phyloP scores from a whole-genome alignment of 2,329 filamentous ascomycete species.

The Pyrenophora graminea region DNA sequence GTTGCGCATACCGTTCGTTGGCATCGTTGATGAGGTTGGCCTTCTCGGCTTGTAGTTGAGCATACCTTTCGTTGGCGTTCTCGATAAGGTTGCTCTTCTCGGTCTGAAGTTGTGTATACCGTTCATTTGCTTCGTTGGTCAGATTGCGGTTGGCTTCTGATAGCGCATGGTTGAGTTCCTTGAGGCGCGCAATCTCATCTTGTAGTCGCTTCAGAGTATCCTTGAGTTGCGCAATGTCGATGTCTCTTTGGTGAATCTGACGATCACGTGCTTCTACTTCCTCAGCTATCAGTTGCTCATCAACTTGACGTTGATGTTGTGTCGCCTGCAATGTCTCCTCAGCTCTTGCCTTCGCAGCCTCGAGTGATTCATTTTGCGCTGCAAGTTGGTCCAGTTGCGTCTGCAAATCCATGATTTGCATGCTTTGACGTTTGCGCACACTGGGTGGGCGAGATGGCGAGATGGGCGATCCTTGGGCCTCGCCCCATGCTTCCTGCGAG shows the following conservation, averaged over 20 bases:
- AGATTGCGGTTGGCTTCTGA: constrained; percentile 77
- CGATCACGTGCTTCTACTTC: constrained; percentile 67
- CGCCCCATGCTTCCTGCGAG: constrained; percentile 85
- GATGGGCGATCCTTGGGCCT: constrained; percentile 84
- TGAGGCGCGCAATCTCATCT: constrained; percentile 78
- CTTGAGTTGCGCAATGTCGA: constrained; percentile 81
- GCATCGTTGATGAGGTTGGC: constrained; percentile 75
- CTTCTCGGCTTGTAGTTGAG: constrained; percentile 66
- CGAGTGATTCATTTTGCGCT: constrained; percentile 80
- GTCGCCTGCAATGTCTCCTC: constrained; percentile 66
- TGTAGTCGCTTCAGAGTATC: constrained; percentile 79
- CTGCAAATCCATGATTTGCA: constrained; percentile 92
- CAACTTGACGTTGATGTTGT: constrained; percentile 59
- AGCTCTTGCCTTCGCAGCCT: constrained; percentile 70
- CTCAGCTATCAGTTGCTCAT: constrained; percentile 54
- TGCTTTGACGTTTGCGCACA: constrained; percentile 95
- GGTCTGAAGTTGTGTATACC: constrained; percentile 67
- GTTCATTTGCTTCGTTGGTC: constrained; percentile 73
- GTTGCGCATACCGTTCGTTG: constrained; percentile 68
- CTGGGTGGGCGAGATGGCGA: constrained; percentile 94
- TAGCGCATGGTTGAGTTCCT: constrained; percentile 80
- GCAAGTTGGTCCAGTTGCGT: constrained; percentile 79
- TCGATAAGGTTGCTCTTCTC: constrained; percentile 69
- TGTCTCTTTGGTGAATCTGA: constrained; percentile 78
- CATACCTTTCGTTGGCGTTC: constrained; percentile 74